phyloP scores from a whole-genome alignment of 371 early-diverging fungal genomes.

The Dinochytrium kinnereticum region DNA sequence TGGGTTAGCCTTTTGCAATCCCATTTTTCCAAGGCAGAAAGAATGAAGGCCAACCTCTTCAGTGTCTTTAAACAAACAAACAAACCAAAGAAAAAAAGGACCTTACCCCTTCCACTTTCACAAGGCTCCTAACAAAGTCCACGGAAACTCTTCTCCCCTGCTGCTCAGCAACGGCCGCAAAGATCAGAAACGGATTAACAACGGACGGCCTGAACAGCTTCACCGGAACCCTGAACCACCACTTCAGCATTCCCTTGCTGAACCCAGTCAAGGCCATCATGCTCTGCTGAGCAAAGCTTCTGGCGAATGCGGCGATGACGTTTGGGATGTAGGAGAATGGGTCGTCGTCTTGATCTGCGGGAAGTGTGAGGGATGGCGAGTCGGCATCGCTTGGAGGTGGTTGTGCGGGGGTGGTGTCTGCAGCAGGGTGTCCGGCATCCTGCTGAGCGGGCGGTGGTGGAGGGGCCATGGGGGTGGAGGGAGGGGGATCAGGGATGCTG shows the following conservation, averaged over 20 bases:
- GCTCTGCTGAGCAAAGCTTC: conserved; percentile 38
- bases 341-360: not conserved
- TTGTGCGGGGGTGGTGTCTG: not conserved
- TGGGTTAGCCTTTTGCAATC: no score
- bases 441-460: not conserved
- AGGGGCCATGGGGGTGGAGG: no score
- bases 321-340: conserved; percentile 23
- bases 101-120: conserved; percentile 43
- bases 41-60: no score
- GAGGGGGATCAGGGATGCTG: no score
- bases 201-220: conserved; percentile 48
- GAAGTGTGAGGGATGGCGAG: not conserved
- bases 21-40: no score
- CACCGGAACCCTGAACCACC: conserved; percentile 42
- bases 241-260: conserved; percentile 42
- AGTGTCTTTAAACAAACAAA: no score
- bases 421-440: not conserved
- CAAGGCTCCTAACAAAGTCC: conserved; percentile 31
- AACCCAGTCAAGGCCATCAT: conserved; percentile 34
- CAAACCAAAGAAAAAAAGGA: not conserved
- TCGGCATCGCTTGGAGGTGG: not conserved
- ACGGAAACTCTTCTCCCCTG: conserved; percentile 30
- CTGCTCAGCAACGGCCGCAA: conserved; percentile 41
- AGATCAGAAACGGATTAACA: conserved; percentile 51
- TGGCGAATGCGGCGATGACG: conserved; percentile 44